Evolutionary conservation across 352 stramenopile genomes (phyloP), one percentile per base, ranked within the genome.

Genomic region (Phytophthora brassicae): DNA sequence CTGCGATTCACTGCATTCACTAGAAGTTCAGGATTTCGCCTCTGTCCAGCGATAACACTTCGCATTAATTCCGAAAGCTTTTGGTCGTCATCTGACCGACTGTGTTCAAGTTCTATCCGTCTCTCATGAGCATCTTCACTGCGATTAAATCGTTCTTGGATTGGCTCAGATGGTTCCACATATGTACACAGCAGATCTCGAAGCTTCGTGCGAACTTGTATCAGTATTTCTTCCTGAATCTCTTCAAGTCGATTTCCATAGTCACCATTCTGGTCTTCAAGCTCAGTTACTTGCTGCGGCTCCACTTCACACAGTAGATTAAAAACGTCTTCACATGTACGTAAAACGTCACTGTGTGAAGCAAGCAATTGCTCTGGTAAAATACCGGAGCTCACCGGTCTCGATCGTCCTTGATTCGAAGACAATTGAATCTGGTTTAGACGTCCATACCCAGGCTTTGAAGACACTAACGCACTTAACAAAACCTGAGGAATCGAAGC

Each of bases 1-100:
- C 70, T 82, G n/a, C 78, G 71, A 38, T 84, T 88, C 57, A 90
- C 77, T 0, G 68, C 75, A 23, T 81, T 76, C 11, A 88, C 75
- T 26, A 91, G 71, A 19, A 89, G 48, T 31, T 71, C 68, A 0
- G 81, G 79, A 44, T 89, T 72, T n/a, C 75, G 68, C 42, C 75
- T 77, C 51, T 88, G 74, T 1, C 66, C 53, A 53, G 75, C 69
- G 31, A 90, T 84, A 31, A 93, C 51, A 6, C 58, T 64, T 14
- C 75, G 70, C n/a, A 89, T 75, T 6, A 89, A 55, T 8, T 68
- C 55, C 2, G 53, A 48, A 0, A 74, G 53, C 22, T 72, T 70
- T 6, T 56, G 57, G 4, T 76, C 64, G 16, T 67, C 43, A n/a
- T 74, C 66, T 12, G 44, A 60, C 50, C 46, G 63, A 56, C 23